Base-by-base conservation (phyloP, 164 flowering plant species). In the Vitis amurensis region DNA sequence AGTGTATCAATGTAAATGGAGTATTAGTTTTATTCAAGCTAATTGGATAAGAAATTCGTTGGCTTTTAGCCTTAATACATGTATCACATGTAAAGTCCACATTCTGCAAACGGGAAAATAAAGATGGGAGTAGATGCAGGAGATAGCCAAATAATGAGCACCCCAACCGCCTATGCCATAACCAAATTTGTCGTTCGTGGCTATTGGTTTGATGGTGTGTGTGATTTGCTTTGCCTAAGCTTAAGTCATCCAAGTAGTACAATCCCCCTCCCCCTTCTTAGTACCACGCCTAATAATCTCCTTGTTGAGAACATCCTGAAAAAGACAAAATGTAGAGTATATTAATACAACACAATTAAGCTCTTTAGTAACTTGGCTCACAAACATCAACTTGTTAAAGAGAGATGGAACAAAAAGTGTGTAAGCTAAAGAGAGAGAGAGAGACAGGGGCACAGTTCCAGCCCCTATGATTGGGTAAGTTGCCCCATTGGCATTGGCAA, bases 41-140 rank as follows among this genome's bases (percentile, higher is more conserved):
- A 47, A 48, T 27, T 0, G 11, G 31, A 50, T 63, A 63, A 49
- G 67, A 63, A 48, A 63, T 55, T 48, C 55, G 55, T 48, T 63
- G 30, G 55, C 55, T 63, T 63, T 63, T 63, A 63, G 67, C 67
- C 67, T 63, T 63, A 19, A 63, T 63, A 63, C n/a, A n/a, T n/a
- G 67, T 63, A 23, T 23, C 27, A 23, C 67, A 49, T 47, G 49
- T 63, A 48, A 63, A 63, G 67, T 63, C 67, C 55, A 23, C 16
- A 47, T 63, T n/a, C 27, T 63, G 11, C 55, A 63, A n/a, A 50
- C 19, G 12, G 55, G 67, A 63, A 63, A 63, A 63, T 63, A 63
- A 63, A 16, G 8, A 63, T 63, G 53, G 52, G 52, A 63, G 53
- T 63, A 63, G 16, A 63, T 49, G 55, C 11, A 6, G 55, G 55